Evolutionary conservation across 441 rosid genomes (phyloP).

Genomic region (Gossypium aridum): DNA sequence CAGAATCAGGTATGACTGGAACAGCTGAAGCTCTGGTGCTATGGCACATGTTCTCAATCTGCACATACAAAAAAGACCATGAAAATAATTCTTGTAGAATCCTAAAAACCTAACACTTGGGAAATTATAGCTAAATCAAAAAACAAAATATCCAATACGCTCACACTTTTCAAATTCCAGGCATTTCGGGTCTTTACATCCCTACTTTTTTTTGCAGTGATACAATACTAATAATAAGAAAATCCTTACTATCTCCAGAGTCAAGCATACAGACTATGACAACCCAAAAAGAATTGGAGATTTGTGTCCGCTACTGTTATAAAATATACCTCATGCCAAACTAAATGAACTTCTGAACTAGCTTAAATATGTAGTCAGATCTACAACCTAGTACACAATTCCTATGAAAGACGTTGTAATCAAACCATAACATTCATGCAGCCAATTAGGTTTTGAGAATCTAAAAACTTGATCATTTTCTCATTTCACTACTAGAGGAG

Average conservation of each 20-base stretch:
- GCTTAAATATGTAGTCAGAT: background rate
- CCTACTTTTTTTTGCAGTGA: background rate
- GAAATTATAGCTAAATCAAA: background rate
- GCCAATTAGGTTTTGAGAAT: background rate
- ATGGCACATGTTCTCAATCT: slow-evolving; percentile 90
- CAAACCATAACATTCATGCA: background rate
- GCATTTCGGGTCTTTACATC: background rate
- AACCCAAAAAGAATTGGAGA: background rate
- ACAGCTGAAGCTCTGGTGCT: slow-evolving; percentile 70
- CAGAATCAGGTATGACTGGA: slow-evolving; percentile 86
- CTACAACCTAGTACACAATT: background rate
- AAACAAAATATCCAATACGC: background rate
- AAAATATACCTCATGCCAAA: background rate
- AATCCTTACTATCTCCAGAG: background rate
- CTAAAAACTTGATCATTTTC: background rate
- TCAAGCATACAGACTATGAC: background rate
- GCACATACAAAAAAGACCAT: slow-evolving; percentile 16
- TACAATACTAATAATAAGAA: background rate
- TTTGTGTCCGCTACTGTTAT: background rate
- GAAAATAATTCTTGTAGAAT: slow-evolving; percentile 5
- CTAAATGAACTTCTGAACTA: background rate
- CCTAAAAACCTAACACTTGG: background rate
- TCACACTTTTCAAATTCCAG: background rate
- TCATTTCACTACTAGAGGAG: background rate
- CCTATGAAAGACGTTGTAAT: background rate